These are phyloP conservation scores for Cordyceps militaris DNA, from an alignment of 2,329 filamentous ascomycete species.

Conservation along the genomic window DNA sequence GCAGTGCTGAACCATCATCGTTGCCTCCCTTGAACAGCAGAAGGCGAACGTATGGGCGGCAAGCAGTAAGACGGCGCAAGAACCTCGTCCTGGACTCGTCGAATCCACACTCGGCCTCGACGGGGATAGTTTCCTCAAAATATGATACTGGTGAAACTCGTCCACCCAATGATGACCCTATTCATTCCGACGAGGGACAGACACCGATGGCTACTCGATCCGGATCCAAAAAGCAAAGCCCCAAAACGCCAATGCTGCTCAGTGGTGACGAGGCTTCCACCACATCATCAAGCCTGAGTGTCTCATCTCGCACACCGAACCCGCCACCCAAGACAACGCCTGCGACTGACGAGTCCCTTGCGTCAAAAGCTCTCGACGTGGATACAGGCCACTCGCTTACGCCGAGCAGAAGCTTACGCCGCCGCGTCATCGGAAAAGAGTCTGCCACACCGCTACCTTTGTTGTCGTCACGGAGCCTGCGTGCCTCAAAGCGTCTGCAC, in stretches of 20 bases:
- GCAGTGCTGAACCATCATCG: slow-evolving; percentile 23
- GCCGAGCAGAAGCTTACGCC: slow-evolving; percentile 12
- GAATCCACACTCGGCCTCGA: background rate
- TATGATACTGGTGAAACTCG: background rate
- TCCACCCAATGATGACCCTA: background rate
- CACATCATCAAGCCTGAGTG: slow-evolving; percentile 26
- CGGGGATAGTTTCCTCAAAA: background rate
- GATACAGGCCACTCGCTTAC: slow-evolving; percentile 21
- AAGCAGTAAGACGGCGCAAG: slow-evolving; percentile 16
- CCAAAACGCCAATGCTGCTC: background rate
- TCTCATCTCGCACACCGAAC: slow-evolving; percentile 32
- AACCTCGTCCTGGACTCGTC: slow-evolving; percentile 27
- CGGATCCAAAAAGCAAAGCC: background rate
- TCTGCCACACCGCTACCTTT: background rate
- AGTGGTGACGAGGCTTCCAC: background rate
- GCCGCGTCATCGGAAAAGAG: background rate
- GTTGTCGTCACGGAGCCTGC: slow-evolving; percentile 1
- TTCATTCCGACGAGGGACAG: background rate
- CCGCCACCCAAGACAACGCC: slow-evolving; percentile 31
- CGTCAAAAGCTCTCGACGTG: slow-evolving; percentile 18
- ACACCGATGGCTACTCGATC: slow-evolving; percentile 6
- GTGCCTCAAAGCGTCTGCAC: background rate
- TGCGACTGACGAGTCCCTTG: slow-evolving; percentile 26
- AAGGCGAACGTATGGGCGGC: slow-evolving; percentile 18
- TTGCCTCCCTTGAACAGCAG: slow-evolving; percentile 19